A percentile compares a stretch with the other conserved stretches of the same genome.
Evolutionary conservation across 768 basidiomycete genomes (phyloP).

Genomic region (Suillus weaverae): DNA sequence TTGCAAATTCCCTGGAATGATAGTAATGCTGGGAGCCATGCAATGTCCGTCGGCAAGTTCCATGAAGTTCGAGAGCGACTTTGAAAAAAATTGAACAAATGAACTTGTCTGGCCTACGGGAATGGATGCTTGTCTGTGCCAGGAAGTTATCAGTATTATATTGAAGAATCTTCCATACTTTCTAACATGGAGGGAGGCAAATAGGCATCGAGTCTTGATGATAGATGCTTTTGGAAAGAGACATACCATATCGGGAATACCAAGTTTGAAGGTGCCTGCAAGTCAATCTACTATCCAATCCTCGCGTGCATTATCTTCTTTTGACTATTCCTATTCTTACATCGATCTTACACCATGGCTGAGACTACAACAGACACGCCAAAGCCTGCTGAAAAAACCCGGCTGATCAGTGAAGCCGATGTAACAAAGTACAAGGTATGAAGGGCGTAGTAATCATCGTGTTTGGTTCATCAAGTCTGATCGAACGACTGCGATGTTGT

Average conservation of each 20-base stretch:
- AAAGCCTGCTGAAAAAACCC: slow-evolving; percentile 48
- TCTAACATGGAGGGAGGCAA: neutral
- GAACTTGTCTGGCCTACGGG: neutral
- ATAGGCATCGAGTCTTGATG: neutral
- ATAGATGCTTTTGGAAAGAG: neutral
- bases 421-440: slow-evolving; percentile 86
- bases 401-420: slow-evolving; percentile 66
- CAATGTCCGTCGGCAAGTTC: neutral
- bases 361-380: slow-evolving; percentile 50
- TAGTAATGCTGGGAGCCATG: neutral
- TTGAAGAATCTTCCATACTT: neutral
- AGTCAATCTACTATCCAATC: slow-evolving; percentile 12
- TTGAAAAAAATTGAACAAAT: neutral
- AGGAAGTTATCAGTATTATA: neutral
- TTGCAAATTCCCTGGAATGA: neutral
- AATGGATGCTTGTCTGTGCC: neutral
- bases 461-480: neutral
- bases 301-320: slow-evolving; percentile 6
- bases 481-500: slow-evolving; percentile 3
- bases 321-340: slow-evolving; percentile 7
- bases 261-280: slow-evolving; percentile 5
- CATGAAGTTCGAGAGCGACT: neutral
- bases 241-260: slow-evolving; percentile 29
- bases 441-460: slow-evolving; percentile 3
- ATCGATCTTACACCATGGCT: slow-evolving; percentile 46